Evolutionary conservation across 2,329 filamentous ascomycete genomes (phyloP).

Genomic region (Aaosphaeria pasadenensis): DNA sequence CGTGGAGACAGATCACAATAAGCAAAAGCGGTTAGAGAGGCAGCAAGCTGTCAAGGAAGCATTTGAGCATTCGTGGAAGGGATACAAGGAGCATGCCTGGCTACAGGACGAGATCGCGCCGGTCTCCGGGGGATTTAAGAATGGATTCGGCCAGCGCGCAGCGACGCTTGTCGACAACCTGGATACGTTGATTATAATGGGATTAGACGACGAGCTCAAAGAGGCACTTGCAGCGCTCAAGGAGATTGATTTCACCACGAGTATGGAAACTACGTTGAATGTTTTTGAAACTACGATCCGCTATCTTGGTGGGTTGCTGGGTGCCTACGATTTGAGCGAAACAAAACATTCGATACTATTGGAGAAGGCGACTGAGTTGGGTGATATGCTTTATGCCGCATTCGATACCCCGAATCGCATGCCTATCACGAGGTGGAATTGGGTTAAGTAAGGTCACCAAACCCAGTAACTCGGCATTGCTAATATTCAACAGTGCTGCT

Average conservation of each 20-base stretch:
- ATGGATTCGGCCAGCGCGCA: constrained; percentile 54
- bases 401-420: constrained; percentile 45
- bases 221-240: constrained; percentile 51
- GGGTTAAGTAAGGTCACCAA: constrained; percentile 26
- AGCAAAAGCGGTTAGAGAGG: constrained; percentile 27
- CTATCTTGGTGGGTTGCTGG: constrained; percentile 37
- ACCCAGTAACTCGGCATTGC: constrained; percentile 1
- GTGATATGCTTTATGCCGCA: constrained; percentile 43
- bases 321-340: constrained; percentile 36
- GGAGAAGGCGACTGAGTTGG: constrained; percentile 39
- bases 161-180: constrained; percentile 60
- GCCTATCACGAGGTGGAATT: constrained; percentile 39
- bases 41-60: constrained; percentile 33
- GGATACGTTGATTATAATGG: constrained; percentile 64
- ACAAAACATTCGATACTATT: constrained; percentile 35
- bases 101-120: constrained; percentile 52
- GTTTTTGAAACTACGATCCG: constrained; percentile 42
- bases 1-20: constrained; percentile 31
- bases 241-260: constrained; percentile 53
- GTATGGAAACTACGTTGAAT: constrained; percentile 31
- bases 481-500: constrained; percentile 22
- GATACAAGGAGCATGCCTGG: constrained; percentile 55
- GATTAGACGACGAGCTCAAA: constrained; percentile 54
- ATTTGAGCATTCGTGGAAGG: constrained; percentile 43
- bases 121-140: constrained; percentile 46